Base-by-base conservation (phyloP, 2,329 filamentous ascomycete species). In the Ilyonectria robusta region DNA sequence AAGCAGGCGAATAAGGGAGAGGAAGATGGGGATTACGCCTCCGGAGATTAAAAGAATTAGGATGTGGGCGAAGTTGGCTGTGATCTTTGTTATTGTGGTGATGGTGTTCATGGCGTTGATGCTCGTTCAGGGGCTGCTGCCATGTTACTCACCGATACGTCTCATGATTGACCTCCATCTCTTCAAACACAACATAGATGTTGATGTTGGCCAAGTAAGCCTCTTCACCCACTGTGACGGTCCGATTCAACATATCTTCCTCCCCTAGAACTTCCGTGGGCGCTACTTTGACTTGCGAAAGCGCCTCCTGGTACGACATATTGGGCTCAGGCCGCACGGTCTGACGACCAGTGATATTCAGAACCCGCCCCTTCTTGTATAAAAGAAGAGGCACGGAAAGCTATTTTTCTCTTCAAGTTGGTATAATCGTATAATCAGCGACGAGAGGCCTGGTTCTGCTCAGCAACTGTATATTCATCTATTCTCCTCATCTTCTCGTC, bases 141-240 rank as follows among this genome's bases (percentile, higher is more conserved):
- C 15, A n/a, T n/a, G 40, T 37, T 23, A 60, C 68, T 60, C 47
- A 66, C 65, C 37, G 54, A 50, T 67, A 60, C 9, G 21, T 65
- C 35, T 64, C 44, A 23, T 62, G 61, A n/a, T 62, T 61, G n/a
- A 13, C 48, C 53, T 65, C 62, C 1, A 62, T 48, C 8, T 37
- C 21, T 6, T 59, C 57, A 59, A 69, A 70, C 3, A 53, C 59
- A 15, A 46, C 40, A 55, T 70, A 51, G 0, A 56, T 59, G 29
- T 69, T 70, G 31, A 42, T 61, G 33, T 59, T 64, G 3, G 57
- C 44, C 17, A 63, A 46, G 21, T 67, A 71, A 1, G 46, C 31
- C n/a, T 61, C 61, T 2, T 69, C 69, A 15, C 51, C 56, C 9
- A 69, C 61, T 6, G 35, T 19, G 2, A 67, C 65, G 7, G 69